These are phyloP conservation scores for Chytriomyces confervae DNA, from an alignment of 192 early-diverging fungal species.

Conservation along the genomic window DNA sequence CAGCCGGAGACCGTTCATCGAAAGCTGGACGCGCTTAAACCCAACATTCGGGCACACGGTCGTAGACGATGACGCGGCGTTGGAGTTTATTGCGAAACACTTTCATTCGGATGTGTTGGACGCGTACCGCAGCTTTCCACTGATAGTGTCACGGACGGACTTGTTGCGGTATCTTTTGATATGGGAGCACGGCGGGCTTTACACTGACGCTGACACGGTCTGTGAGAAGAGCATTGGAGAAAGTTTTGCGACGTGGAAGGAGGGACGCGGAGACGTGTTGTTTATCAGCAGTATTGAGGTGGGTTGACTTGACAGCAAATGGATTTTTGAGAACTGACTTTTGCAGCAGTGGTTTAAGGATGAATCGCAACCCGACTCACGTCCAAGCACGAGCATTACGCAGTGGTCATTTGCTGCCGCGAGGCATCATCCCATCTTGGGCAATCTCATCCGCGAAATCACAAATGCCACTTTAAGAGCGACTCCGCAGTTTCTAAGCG, in stretches of 20 bases:
- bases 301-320: too few species aligned
- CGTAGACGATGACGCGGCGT: constrained; percentile 2
- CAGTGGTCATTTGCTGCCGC: constrained; percentile 32
- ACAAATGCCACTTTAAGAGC: neutral
- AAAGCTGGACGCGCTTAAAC: neutral
- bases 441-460: neutral
- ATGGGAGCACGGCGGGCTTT: constrained; percentile 25
- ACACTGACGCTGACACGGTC: constrained; percentile 30
- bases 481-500: neutral
- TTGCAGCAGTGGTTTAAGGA: constrained; percentile 7
- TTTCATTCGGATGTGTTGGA: neutral
- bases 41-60: constrained; percentile 6
- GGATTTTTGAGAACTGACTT: too few species aligned
- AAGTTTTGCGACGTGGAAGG: neutral
- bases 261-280: neutral
- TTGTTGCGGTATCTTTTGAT: constrained; percentile 35
- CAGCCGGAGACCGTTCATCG: constrained; percentile 9
- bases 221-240: constrained; percentile 11
- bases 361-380: neutral
- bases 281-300: neutral
- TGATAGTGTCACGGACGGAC: constrained; percentile 17
- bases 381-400: constrained; percentile 9
- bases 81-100: neutral
- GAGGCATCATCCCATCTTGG: constrained; percentile 4
- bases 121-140: constrained; percentile 10